These are phyloP conservation scores for Platismatia glauca DNA, from an alignment of 495 filamentous ascomycete species.

Conservation along the genomic window DNA sequence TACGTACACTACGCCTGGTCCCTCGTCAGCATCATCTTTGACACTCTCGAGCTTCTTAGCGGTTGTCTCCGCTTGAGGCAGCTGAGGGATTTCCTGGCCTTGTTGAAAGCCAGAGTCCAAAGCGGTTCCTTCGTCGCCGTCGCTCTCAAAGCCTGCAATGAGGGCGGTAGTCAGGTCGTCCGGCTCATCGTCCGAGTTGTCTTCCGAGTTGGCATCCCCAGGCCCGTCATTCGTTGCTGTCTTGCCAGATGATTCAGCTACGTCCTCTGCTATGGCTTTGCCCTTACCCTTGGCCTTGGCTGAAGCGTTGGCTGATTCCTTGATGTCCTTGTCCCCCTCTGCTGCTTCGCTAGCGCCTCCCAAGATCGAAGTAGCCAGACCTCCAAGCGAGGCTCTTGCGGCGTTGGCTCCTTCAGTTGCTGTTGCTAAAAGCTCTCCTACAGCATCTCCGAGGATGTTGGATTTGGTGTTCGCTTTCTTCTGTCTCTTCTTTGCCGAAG, in stretches of 20 bases:
- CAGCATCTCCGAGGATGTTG: constrained; percentile 11
- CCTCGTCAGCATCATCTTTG: constrained; percentile 32
- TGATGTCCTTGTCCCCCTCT: constrained; percentile 11
- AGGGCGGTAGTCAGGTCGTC: constrained; percentile 64
- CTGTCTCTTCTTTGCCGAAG: constrained; percentile 16
- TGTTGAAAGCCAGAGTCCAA: constrained; percentile 47
- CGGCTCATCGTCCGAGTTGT: constrained; percentile 35
- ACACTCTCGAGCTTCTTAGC: constrained; percentile 41
- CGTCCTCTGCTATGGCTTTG: constrained; percentile 14
- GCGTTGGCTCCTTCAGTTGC: constrained; percentile 19
- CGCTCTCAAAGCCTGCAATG: constrained; percentile 74
- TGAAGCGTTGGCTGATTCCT: constrained; percentile 24
- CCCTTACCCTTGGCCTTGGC: constrained; percentile 19
- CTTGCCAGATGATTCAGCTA: constrained; percentile 23
- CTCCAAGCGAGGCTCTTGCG: constrained; percentile 16
- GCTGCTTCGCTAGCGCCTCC: constrained; percentile 12
- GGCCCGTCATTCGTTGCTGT: constrained; percentile 25
- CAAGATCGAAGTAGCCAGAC: constrained; percentile 10
- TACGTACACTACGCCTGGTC: constrained; percentile 77
- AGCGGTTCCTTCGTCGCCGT: constrained; percentile 51
- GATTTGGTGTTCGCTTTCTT: constrained; percentile 16
- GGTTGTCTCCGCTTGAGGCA: constrained; percentile 54
- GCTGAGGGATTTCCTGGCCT: constrained; percentile 47
- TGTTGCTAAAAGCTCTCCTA: constrained; percentile 18
- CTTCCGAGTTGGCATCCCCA: constrained; percentile 29